Percentiles rank a stretch among this genome's conserved stretches.
Conservation (phyloP, 768 basidiomycete species). For the Rhodotorula sphaerocarpa region DNA sequence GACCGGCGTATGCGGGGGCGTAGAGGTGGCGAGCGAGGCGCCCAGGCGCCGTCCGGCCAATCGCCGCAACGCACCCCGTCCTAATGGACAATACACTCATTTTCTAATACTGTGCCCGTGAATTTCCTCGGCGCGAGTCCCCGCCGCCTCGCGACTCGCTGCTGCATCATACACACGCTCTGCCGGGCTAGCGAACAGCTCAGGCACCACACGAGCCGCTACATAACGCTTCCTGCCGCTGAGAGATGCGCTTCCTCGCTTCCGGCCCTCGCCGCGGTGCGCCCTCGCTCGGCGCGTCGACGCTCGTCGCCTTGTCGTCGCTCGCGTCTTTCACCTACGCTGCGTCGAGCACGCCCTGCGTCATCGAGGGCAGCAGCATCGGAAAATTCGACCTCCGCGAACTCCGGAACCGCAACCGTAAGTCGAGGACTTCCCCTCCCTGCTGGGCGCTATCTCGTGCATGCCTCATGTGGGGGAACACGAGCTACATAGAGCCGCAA, state of each 20-base stretch:
- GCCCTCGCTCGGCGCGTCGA: neutral
- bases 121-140: too few relatives aligned
- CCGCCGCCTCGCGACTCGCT: too few relatives aligned
- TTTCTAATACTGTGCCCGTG: too few relatives aligned
- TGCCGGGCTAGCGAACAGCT: too few relatives aligned
- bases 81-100: too few relatives aligned
- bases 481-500: too few relatives aligned
- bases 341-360: conserved; percentile 3
- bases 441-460: neutral
- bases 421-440: neutral
- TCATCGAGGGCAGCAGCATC: conserved; percentile 8
- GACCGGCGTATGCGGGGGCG: neutral
- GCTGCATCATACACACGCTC: too few relatives aligned
- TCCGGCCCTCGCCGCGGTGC: neutral
- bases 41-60: neutral
- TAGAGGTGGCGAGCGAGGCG: neutral
- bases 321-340: neutral
- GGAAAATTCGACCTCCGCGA: conserved; percentile 19
- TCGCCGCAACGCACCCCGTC: too few relatives aligned
- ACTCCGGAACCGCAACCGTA: conserved; percentile 1
- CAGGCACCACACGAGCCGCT: too few relatives aligned
- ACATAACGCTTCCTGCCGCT: too few relatives aligned
- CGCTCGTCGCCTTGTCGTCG: neutral
- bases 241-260: too few relatives aligned
- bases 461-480: too few relatives aligned